phyloP scores from a whole-genome alignment of 306 rosid genomes.

The Sicyos edulis region DNA sequence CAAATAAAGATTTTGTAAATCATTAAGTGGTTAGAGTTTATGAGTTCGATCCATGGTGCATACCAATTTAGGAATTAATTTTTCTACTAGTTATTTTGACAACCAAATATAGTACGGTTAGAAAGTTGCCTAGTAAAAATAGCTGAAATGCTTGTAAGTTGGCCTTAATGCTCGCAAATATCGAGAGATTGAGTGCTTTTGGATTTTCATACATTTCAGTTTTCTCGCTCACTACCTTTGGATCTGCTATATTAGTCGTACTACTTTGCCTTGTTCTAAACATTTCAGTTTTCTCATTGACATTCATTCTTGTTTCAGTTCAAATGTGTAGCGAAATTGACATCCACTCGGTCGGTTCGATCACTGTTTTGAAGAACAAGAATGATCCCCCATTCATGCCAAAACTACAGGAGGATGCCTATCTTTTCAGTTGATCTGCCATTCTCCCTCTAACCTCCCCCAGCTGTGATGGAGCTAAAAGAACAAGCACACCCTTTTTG shows the following conservation, averaged over 20 bases:
- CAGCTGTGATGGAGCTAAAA: slow-evolving; percentile 10
- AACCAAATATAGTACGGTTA: neutral
- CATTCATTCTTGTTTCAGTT: slow-evolving; percentile 41
- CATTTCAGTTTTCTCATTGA: neutral
- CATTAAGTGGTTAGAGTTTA: too few relatives aligned
- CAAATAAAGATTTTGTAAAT: too few relatives aligned
- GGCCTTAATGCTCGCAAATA: too few relatives aligned
- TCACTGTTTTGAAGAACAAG: slow-evolving; percentile 45
- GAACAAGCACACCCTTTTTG: neutral
- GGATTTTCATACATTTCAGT: neutral
- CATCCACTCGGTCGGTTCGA: slow-evolving; percentile 38
- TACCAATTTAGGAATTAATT: neutral
- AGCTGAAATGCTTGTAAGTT: too few relatives aligned
- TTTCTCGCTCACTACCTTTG: neutral
- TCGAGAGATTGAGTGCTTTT: neutral
- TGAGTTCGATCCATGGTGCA: too few relatives aligned
- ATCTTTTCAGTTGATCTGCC: neutral
- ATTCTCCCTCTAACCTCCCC: slow-evolving; percentile 21
- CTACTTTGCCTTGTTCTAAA: neutral
- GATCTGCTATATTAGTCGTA: too few relatives aligned
- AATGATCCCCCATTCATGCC: neutral
- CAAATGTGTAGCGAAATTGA: slow-evolving; percentile 57
- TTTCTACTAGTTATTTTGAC: neutral
- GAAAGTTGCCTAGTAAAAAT: neutral
- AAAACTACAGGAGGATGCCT: neutral